Percentiles rank a stretch among this genome's conserved stretches.
phyloP scores from a whole-genome alignment of 2,329 filamentous ascomycete species.

The Lasiodiplodia sp. region DNA sequence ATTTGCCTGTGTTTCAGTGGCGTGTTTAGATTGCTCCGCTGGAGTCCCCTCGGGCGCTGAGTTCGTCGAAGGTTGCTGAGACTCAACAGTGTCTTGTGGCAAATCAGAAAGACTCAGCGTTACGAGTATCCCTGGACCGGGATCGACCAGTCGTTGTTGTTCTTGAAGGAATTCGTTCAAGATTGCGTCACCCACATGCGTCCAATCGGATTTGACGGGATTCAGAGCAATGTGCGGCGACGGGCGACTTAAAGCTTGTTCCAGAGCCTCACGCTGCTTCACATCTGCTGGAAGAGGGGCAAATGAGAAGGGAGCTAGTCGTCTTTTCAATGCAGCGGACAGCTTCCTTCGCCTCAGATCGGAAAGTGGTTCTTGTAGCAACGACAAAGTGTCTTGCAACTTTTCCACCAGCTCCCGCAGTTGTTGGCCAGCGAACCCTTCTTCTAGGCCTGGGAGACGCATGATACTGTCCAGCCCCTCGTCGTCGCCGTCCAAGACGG shows the following conservation, averaged over 20 bases:
- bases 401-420: constrained; percentile 57
- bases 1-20: not conserved
- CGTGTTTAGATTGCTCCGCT: not conserved
- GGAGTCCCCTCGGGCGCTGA: not conserved
- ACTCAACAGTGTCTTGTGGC: not conserved
- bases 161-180: constrained; percentile 53
- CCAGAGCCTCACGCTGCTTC: constrained; percentile 12
- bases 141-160: constrained; percentile 42
- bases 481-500: constrained; percentile 68
- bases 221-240: constrained; percentile 48
- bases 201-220: constrained; percentile 54
- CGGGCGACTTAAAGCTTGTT: constrained; percentile 31
- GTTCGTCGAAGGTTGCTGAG: not conserved
- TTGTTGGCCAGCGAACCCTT: constrained; percentile 61
- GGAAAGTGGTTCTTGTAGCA: constrained; percentile 59
- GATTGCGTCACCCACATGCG: constrained; percentile 57
- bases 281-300: constrained; percentile 47
- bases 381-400: constrained; percentile 63
- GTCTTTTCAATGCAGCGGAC: constrained; percentile 59
- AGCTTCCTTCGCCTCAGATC: constrained; percentile 59
- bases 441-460: constrained; percentile 65
- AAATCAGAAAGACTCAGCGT: constrained; percentile 50
- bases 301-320: constrained; percentile 61
- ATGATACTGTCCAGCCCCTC: constrained; percentile 62
- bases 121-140: constrained; percentile 50